Base-by-base conservation (phyloP, 1,284 basidiomycete species). In the Serendipita sp. region DNA sequence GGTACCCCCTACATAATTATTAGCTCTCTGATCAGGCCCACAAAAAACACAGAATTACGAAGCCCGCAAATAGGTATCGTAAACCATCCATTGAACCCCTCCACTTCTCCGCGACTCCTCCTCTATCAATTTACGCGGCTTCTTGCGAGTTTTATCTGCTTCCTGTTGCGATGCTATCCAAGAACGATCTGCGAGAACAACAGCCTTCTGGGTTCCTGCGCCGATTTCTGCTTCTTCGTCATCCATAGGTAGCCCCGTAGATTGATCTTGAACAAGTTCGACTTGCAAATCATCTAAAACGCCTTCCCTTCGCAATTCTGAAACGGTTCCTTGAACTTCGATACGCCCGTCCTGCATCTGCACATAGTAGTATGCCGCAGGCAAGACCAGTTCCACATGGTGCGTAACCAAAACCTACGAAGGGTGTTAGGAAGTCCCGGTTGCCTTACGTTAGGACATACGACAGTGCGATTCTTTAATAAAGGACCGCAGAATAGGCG, bases 11-110 rank as follows among this genome's bases (percentile, higher is more conserved):
- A 35, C 15, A 32, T 8, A 10, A 12, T 10, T 5, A 32, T 58
- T 1, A 58, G 53, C 34, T 49, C 17, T 22, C 15, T 8, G 29
- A 49, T 49, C n/a, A 3, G n/a, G 45, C 5, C 32, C 12, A 32
- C 15, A 35, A n/a, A n/a, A n/a, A 8, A 58, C 17, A 22, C 29
- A 30, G 29, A 4, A 12, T 58, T 58, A 67, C 68, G 75, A 75
- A 0, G 77, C 73, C 8, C 70, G 77, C 63, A 93, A 75, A 70
- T 92, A 92, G 12, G 82, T 85, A 66, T 85, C 82, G 71, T 93
- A 93, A 53, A 91, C 85, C 1, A 72, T 70, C 85, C 85, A 88
- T 69, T 90, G 88, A 41, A 93, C 89, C 61, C 82, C 80, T 1
- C 89, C 89, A 0, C 78, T 77, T 50, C 86, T 83, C 22, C 89